Evolutionary conservation across 805 yeast genomes (phyloP), one percentile per base, ranked within the genome.

Genomic region (Sugiyamaella valdiviana): DNA sequence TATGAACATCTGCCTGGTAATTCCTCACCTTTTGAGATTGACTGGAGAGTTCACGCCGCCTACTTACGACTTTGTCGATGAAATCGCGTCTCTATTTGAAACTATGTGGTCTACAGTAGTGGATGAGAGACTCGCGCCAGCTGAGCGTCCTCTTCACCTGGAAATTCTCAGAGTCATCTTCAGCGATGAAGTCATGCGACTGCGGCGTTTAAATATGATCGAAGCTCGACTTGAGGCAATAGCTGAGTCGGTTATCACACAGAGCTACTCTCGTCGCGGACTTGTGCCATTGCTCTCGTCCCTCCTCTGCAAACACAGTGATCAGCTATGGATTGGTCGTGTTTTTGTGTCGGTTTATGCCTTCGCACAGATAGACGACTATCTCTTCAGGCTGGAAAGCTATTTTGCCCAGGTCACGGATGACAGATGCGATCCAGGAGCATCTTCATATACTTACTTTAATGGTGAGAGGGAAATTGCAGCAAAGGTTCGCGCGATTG

Each of bases 71-170:
- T 2, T 20, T 14, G 26, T 29, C 44, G 29, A 21, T 21, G 29
- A 38, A 21, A 12, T 39, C 24, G 20, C 24, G 15, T 7, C 20
- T 12, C 32, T 35, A 6, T 39, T 46, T 35, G 37, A 36, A 35
- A 16, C 43, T 2, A 69, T 84, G 16, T 86, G 95, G 93, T 66
- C 65, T 3, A 74, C 72, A 19, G 59, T 87, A 20, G 72, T 72
- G 15, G 71, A 74, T 0, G 82, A 80, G 9, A 69, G 95, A 42
- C 66, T 88, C 36, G 76, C 82, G 23, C 67, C 85, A 37, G 76
- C 77, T 39, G 93, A 87, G 53, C 77, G 79, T 45, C 72, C 72
- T 12, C 69, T 86, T 42, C 96, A 89, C 56, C 60, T 76, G 12
- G 50, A 59, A 0, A 69, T 84, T 23, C 78, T 88, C 20, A 66